phyloP scores from a whole-genome alignment of 257 asterid species.

The Scutellaria minor region DNA sequence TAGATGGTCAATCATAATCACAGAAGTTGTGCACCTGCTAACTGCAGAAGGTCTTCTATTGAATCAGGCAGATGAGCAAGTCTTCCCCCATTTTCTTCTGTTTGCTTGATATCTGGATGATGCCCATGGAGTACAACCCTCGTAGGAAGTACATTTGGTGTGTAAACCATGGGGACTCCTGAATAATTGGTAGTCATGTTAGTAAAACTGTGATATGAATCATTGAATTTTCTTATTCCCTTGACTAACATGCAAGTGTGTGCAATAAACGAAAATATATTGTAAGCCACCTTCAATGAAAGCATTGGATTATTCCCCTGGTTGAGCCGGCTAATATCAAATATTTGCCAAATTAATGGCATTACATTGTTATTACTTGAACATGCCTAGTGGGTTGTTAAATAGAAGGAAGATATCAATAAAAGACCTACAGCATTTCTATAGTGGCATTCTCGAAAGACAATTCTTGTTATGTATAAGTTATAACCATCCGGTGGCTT shows the following conservation, averaged over 20 bases:
- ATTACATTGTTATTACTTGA: constrained; percentile 16
- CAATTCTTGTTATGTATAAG: constrained; percentile 2
- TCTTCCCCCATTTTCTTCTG: constrained; percentile 65
- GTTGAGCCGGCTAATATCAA: constrained; percentile 23
- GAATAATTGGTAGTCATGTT: constrained; percentile 32
- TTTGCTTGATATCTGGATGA: constrained; percentile 67
- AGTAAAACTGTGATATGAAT: constrained; percentile 10
- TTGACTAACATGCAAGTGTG: constrained; percentile 22
- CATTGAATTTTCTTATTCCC: constrained; percentile 20
- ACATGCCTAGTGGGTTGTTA: constrained; percentile 16
- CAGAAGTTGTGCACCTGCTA: constrained; percentile 64
- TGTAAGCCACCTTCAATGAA: constrained; percentile 20
- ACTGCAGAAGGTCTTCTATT: constrained; percentile 61
- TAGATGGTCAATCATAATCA: background rate
- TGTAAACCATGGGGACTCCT: constrained; percentile 47
- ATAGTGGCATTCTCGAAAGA: constrained; percentile 6
- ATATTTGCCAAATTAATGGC: constrained; percentile 20
- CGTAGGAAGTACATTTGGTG: constrained; percentile 44
- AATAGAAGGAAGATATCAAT: background rate
- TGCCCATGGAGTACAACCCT: constrained; percentile 88
- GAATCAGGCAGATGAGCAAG: constrained; percentile 86
- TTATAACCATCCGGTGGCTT: constrained; percentile 8
- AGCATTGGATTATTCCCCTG: constrained; percentile 28
- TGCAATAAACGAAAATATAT: constrained; percentile 9
- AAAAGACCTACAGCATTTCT: background rate